Percentiles rank a stretch among this genome's conserved stretches.
Evolutionary conservation across 495 filamentous ascomycete species (phyloP).

Genomic region (Trichoderma parareesei): DNA sequence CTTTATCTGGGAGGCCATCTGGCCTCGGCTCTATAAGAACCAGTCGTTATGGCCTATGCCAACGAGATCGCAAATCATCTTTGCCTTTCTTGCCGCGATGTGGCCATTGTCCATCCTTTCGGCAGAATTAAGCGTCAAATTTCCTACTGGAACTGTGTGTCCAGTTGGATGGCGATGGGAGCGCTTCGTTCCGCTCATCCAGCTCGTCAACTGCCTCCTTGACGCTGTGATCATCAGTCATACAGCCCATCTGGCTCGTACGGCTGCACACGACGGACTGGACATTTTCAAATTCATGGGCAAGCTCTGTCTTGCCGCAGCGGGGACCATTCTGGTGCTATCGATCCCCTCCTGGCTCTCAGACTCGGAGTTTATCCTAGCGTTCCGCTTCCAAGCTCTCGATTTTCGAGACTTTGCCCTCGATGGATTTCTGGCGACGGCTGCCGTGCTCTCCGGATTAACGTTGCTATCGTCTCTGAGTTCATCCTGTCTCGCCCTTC

Average conservation of each 20-base stretch:
- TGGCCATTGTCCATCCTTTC: not conserved
- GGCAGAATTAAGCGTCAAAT: not conserved
- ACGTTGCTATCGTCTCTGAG: not conserved
- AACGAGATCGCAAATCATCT: slow-evolving; percentile 1
- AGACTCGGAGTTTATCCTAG: not conserved
- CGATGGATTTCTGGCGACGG: not conserved
- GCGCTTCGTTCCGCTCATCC: not conserved
- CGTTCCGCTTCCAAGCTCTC: not conserved
- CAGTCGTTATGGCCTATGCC: not conserved
- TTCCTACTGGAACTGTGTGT: slow-evolving; percentile 1
- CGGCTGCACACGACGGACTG: not conserved
- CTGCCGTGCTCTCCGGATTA: not conserved
- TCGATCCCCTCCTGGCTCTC: not conserved
- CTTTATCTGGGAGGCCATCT: not conserved
- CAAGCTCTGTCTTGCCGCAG: not conserved
- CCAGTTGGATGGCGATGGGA: slow-evolving; percentile 4
- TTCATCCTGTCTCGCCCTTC: not conserved
- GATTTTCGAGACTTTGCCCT: not conserved
- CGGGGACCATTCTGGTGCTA: not conserved
- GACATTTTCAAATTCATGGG: not conserved
- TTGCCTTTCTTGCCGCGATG: not conserved
- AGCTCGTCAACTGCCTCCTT: not conserved
- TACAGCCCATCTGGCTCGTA: not conserved
- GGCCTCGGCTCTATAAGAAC: not conserved
- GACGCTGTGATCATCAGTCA: not conserved